phyloP scores from a whole-genome alignment of 768 basidiomycete species.

The Amyloporia xantha region DNA sequence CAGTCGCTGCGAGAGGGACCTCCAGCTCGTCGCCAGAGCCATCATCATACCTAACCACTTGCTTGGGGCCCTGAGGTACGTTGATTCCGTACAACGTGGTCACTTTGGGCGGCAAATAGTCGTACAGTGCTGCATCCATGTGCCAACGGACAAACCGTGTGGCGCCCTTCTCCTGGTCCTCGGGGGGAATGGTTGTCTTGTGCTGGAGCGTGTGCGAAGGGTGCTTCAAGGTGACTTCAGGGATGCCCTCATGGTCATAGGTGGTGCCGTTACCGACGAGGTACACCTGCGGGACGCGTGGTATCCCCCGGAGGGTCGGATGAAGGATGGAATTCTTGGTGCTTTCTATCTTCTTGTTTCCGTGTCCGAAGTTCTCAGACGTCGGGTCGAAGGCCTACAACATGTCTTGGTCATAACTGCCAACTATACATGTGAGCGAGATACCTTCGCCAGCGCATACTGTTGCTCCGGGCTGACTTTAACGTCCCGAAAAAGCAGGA shows the following conservation, averaged over 20 bases:
- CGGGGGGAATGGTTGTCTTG: constrained; percentile 60
- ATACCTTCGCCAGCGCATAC: constrained; percentile 68
- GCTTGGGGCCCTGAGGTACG: constrained; percentile 57
- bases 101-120: constrained; percentile 69
- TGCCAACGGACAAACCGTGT: constrained; percentile 89
- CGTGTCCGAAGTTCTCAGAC: constrained; percentile 64
- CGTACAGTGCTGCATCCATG: constrained; percentile 80
- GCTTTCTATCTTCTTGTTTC: constrained; percentile 71
- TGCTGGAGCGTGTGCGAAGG: constrained; percentile 82
- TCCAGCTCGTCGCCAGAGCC: constrained; percentile 73
- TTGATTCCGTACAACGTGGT: constrained; percentile 75
- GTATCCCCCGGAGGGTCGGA: constrained; percentile 84
- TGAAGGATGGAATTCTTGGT: constrained; percentile 72
- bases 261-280: constrained; percentile 84
- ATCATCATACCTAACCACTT: constrained; percentile 74
- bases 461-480: constrained; percentile 66
- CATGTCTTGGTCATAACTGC: too few relatives aligned
- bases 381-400: constrained; percentile 67
- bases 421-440: constrained; percentile 6
- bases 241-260: constrained; percentile 71
- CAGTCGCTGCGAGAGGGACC: constrained; percentile 82
- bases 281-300: constrained; percentile 80
- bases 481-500: constrained; percentile 59
- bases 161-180: constrained; percentile 62
- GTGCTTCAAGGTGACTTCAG: constrained; percentile 69